Base-by-base conservation (phyloP, 805 yeast species). In the Zygosaccharomyces bailii region DNA sequence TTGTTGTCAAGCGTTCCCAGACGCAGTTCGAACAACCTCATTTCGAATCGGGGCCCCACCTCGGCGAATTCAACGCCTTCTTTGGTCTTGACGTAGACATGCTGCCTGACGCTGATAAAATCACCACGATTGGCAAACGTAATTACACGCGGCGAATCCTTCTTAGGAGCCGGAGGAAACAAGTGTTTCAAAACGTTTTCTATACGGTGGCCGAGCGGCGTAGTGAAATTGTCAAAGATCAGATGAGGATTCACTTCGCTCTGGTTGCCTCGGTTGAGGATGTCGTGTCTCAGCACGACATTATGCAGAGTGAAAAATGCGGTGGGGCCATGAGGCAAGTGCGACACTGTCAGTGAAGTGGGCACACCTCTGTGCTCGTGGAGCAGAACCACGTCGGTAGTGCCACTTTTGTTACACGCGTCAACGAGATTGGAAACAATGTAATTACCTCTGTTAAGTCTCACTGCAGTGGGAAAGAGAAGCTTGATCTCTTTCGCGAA, bases 281-380 rank as follows among this genome's bases (percentile, higher is more conserved):
- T 76, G 68, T 93, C 99, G 65, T 93, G 99, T 65, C 98, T 82
- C 45, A 93, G 72, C 19, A 87, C 89, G 43, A 93, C 98, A 59
- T 93, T 93, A 67, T 93, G 98, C 45, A 93, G 71, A 8, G 97
- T 86, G 73, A 93, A 93, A 36, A 86, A 83, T 25, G 93, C 95
- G 2, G 97, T 86, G 14, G 99, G 99, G 0, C 99, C 99, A 63
- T 93, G 96, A 3, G 99, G 99, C 65, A 93, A 86, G 71, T 93
- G 99, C 25, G 93, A 83, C 20, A 93, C 70, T 1, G 98, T 91
- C 48, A 93, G 59, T 1, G 96, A 86, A 0, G 96, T 90, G 42
- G 99, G 99, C 0, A 87, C 91, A 78, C 99, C 99, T 68, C 99
- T 77, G 67, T 93, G 99, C 63, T 93, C 99, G 63, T 93, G 98